Evolutionary conservation across 805 yeast species (phyloP).

Genomic region (Ogataea nakhonphanomensis): DNA sequence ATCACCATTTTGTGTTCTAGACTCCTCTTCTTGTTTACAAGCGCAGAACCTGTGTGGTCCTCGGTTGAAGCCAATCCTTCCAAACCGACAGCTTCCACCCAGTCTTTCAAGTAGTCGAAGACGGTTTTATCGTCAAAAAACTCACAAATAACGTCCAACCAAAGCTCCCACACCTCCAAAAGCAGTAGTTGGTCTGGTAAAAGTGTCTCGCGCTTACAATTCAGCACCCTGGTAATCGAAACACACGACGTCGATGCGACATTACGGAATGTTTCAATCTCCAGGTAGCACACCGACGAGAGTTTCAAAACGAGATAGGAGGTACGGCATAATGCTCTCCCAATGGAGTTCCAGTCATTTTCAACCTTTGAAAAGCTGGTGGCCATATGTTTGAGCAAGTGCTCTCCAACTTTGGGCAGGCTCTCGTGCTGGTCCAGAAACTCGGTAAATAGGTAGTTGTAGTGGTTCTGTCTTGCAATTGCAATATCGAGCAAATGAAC

Average conservation of each 20-base stretch:
- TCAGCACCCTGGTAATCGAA: constrained; percentile 42
- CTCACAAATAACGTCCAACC: constrained; percentile 42
- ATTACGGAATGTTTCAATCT: constrained; percentile 11
- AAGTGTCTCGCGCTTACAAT: constrained; percentile 43
- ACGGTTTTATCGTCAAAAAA: constrained; percentile 39
- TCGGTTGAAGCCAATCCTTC: constrained; percentile 50
- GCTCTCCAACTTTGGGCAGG: constrained; percentile 51
- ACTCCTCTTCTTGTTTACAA: constrained; percentile 35
- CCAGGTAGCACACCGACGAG: constrained; percentile 24
- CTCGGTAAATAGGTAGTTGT: constrained; percentile 52
- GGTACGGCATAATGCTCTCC: constrained; percentile 62
- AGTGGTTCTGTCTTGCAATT: constrained; percentile 63
- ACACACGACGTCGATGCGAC: constrained; percentile 31
- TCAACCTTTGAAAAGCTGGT: constrained; percentile 46
- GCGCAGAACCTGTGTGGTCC: constrained; percentile 25
- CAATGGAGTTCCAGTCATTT: constrained; percentile 57
- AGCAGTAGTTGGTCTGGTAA: constrained; percentile 62
- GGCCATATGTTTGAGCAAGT: constrained; percentile 44
- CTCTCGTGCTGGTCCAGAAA: constrained; percentile 37
- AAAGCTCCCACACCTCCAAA: constrained; percentile 56
- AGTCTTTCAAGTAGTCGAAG: constrained; percentile 39
- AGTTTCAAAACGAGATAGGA: constrained; percentile 49
- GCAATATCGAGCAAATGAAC: constrained; percentile 60
- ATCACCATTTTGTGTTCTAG: constrained; percentile 55
- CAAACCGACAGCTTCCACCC: constrained; percentile 53